Base-by-base conservation (phyloP, 2,329 filamentous ascomycete species). In the Epicoccum sorghinum region DNA sequence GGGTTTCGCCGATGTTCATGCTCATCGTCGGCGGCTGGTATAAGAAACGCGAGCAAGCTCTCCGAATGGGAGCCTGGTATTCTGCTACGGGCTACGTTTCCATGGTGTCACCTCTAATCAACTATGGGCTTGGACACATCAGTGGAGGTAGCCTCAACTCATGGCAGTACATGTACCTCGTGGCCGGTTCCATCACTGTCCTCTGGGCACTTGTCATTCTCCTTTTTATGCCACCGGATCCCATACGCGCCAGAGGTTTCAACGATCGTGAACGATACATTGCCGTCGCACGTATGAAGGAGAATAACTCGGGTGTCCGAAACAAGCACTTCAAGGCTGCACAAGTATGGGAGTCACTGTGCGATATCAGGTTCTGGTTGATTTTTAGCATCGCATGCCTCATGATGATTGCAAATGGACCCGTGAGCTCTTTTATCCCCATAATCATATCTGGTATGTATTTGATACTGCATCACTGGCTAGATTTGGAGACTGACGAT, bases 301-400 rank as follows among this genome's bases (percentile, higher is more conserved):
- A 84, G 35, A 93, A 93, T 65, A 87, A 91, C 71, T 89, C 89
- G 46, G 89, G 89, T 0, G 86, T 89, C 7, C 86, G 86, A 2
- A 88, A 85, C 55, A 85, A 84, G 51, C 81, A 88, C 57, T 89
- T 89, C 72, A 88, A 88, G 57, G 77, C 81, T 74, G 79, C 81
- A 10, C 90, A 93, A 56, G 78, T 88, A 1, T 76, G 81, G 14
- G 83, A 86, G 60, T 80, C 82, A 0, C 65, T 86, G 3, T 49
- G 74, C 10, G 84, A 86, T 57, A 80, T 82, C 3, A 78, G 83
- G 69, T 82, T 83, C 3, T 86, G 83, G 84, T 37, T 68, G 22
- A 55, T 69, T 36, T 67, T 69, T 48, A 53, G 60, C 27, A 68
- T 61, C 8, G 65, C 65, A 3, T 67, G 67, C 41, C 50, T 68